Evolutionary conservation across 169 alveolate species (phyloP), one percentile per base, ranked within the genome.

Genomic region (Eimeria nieschulzi): DNA sequence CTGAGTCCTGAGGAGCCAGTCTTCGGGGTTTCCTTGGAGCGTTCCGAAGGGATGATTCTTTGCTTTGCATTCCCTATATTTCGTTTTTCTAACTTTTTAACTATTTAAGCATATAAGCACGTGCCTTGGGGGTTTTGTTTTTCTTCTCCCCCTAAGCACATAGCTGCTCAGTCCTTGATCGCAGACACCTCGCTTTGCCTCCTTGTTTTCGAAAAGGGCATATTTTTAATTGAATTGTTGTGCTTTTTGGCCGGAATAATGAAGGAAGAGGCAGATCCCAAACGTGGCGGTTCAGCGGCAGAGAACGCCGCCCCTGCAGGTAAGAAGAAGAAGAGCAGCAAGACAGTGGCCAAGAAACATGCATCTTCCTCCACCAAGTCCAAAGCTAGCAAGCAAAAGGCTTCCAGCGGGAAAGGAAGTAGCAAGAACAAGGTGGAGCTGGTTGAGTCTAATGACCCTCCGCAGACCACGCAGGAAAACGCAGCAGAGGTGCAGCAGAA

Each of bases 241-340:
- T 5, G 68, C 68, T 59, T 15, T 59, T 59, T 59, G 68, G 23
- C 9, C 68, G 5, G 68, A n/a, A 78, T 23, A 17, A 78, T 78
- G 86, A 78, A 64, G 25, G 86, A 78, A 78, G 86, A 78, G 86
- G 33, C 86, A n/a, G 86, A 51, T 53, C 70, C 86, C 79, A 19
- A 70, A 70, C 21, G 55, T 26, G 53, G 12, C 53, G 25, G 79
- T 15, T n/a, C 68, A 59, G n/a, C 68, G 68, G 68, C 68, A 15
- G 68, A 15, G 76, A 26, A 39, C 51, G 76, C 76, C 76, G 9
- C 26, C 25, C 6, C 86, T 12, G 86, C 51, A 2, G 55, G 23
- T 10, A 78, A 78, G 51, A 78, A 78, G 86, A 78, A 26, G 54
- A 78, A 78, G 86, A 9, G 54, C 55, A 21, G 26, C 33, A 78